Percentiles rank a stretch among this genome's conserved stretches.
phyloP scores from a whole-genome alignment of 371 early-diverging fungal genomes.

The Lichtheimia corymbifera region DNA sequence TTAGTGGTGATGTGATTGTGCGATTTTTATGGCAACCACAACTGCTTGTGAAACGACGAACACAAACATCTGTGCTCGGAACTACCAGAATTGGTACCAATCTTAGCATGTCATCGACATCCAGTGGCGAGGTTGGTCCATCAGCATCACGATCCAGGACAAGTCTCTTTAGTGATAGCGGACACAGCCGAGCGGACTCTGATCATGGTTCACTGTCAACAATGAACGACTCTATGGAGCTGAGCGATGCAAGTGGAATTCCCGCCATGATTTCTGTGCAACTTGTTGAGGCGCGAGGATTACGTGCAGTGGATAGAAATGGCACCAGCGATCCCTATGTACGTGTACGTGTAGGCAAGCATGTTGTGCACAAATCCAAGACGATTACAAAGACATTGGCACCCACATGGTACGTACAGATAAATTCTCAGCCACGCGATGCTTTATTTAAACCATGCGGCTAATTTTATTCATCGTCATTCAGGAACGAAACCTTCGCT shows the following conservation, averaged over 20 bases:
- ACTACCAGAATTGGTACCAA: conserved; percentile 16
- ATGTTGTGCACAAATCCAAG: conserved; percentile 68
- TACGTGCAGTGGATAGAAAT: conserved; percentile 50
- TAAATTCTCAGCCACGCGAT: not conserved
- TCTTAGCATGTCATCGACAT: conserved; percentile 8
- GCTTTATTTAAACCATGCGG: not conserved
- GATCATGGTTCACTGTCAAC: conserved; percentile 11
- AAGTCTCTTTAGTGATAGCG: conserved; percentile 4
- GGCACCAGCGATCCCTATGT: conserved; percentile 62
- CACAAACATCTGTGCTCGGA: conserved; percentile 35
- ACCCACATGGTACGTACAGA: conserved; percentile 69
- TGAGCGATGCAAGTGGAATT: conserved; percentile 1
- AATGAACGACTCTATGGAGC: conserved; percentile 2
- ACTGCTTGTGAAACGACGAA: conserved; percentile 32
- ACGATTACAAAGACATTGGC: conserved; percentile 71
- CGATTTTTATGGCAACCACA: conserved; percentile 52
- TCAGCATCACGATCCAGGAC: conserved; percentile 6
- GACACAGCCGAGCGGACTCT: conserved; percentile 13
- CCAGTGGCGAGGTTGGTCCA: conserved; percentile 1
- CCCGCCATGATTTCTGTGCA: not conserved
- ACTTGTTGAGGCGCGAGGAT: conserved; percentile 55
- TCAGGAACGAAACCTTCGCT: conserved; percentile 25
- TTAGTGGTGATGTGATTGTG: conserved; percentile 33
- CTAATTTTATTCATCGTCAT: conserved; percentile 4
- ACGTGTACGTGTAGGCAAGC: conserved; percentile 45